Conservation (phyloP, 495 filamentous ascomycete genomes). For the Neurospora sp. region DNA sequence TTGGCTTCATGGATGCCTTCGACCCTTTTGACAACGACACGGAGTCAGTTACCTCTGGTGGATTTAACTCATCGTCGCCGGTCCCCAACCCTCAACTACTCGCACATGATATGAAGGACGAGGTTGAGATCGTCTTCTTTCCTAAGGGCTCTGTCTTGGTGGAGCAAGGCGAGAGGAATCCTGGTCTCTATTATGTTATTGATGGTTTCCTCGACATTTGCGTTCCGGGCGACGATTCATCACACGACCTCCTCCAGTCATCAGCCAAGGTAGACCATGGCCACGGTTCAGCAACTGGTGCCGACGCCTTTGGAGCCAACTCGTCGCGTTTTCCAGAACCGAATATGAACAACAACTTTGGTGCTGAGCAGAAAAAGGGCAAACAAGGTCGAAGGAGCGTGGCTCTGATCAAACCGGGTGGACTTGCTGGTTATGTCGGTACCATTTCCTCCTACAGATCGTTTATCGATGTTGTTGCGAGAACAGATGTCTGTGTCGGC, state of each 20-base stretch:
- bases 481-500: constrained; percentile 97
- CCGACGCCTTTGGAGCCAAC: constrained; percentile 19
- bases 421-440: constrained; percentile 87
- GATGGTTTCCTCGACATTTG: constrained; percentile 95
- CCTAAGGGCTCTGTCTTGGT: constrained; percentile 92
- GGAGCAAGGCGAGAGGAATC: constrained; percentile 91
- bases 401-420: constrained; percentile 89
- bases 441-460: constrained; percentile 90
- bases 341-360: constrained; percentile 6
- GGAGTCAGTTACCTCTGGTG: constrained; percentile 67
- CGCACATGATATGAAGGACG: constrained; percentile 68
- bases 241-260: constrained; percentile 26
- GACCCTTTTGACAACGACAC: constrained; percentile 77
- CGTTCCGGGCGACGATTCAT: constrained; percentile 30
- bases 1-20: constrained; percentile 88
- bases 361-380: constrained; percentile 10
- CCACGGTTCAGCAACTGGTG: constrained; percentile 7
- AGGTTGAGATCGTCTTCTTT: constrained; percentile 97
- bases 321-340: constrained; percentile 12
- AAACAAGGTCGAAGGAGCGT: constrained; percentile 48
- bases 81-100: constrained; percentile 40
- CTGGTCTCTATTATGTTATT: constrained; percentile 94
- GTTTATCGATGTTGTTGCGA: constrained; percentile 91
- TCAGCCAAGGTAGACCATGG: constrained; percentile 12
- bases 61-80: constrained; percentile 28